phyloP scores from a whole-genome alignment of 805 yeast genomes.

The Wickerhamomyces subpelliculosus region DNA sequence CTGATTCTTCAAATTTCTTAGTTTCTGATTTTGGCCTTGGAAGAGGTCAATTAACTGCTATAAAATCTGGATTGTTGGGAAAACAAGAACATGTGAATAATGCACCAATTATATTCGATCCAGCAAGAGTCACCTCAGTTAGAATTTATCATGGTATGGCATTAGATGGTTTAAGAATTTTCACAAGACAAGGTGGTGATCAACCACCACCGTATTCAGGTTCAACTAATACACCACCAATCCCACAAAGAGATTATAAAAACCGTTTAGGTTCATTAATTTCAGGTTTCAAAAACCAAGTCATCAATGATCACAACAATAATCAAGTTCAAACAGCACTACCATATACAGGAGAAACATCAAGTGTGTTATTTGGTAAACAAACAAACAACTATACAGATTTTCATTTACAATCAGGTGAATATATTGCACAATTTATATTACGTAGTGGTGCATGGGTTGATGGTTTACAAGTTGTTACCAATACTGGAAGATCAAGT shows the following conservation, averaged over 20 bases:
- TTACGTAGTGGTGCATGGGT: slow-evolving; percentile 83
- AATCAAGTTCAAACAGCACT: not conserved
- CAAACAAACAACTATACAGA: slow-evolving; percentile 47
- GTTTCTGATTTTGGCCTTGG: slow-evolving; percentile 34
- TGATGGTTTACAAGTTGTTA: slow-evolving; percentile 74
- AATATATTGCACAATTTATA: slow-evolving; percentile 50
- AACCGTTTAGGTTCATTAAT: slow-evolving; percentile 21
- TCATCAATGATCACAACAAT: slow-evolving; percentile 3
- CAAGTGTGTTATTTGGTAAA: slow-evolving; percentile 40
- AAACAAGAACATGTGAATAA: slow-evolving; percentile 21
- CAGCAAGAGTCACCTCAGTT: slow-evolving; percentile 38
- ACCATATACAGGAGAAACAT: slow-evolving; percentile 1
- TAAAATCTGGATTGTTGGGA: slow-evolving; percentile 30
- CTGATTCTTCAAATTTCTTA: slow-evolving; percentile 10
- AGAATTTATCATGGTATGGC: slow-evolving; percentile 72
- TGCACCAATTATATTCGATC: slow-evolving; percentile 29
- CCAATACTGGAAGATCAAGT: slow-evolving; percentile 47
- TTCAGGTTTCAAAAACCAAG: slow-evolving; percentile 12
- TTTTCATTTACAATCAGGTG: slow-evolving; percentile 49
- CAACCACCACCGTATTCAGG: slow-evolving; percentile 28
- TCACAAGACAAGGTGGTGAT: slow-evolving; percentile 16
- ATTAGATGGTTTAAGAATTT: slow-evolving; percentile 72
- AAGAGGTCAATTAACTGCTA: slow-evolving; percentile 31
- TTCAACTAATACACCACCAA: slow-evolving; percentile 26
- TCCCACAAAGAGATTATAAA: slow-evolving; percentile 42